These are phyloP conservation scores for Catharanthus roseus DNA, from an alignment of 257 asterid genomes.

Conservation along the genomic window DNA sequence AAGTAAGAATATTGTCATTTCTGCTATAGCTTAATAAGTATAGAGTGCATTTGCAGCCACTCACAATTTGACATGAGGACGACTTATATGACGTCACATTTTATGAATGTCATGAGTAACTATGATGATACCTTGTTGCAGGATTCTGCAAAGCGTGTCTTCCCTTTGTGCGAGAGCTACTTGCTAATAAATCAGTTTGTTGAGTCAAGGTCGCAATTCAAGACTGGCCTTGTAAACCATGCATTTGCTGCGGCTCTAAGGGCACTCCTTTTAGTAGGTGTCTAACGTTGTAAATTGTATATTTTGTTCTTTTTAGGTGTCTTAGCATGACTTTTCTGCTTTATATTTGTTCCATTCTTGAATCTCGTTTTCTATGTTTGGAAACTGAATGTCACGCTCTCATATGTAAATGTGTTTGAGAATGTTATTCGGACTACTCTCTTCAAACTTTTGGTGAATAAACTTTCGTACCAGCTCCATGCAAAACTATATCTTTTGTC, in stretches of 20 bases:
- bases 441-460: not conserved
- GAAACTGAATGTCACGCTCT: not conserved
- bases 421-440: no score
- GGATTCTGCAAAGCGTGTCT: constrained; percentile 85
- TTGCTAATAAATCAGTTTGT: constrained; percentile 70
- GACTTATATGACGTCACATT: no score
- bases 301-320: constrained; percentile 1
- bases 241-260: constrained; percentile 96
- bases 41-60: no score
- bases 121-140: constrained; percentile 29
- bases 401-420: not conserved
- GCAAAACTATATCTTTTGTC: no score
- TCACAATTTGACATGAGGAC: no score
- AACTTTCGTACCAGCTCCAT: not conserved
- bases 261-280: constrained; percentile 82
- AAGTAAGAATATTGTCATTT: not conserved
- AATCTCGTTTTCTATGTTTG: not conserved
- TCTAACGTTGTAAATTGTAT: constrained; percentile 19
- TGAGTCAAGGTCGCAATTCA: constrained; percentile 87
- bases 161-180: constrained; percentile 87
- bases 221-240: constrained; percentile 88
- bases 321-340: not conserved
- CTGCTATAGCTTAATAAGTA: no score
- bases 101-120: no score
- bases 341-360: constrained; percentile 1